A percentile compares a stretch with the other conserved stretches of the same genome.
phyloP scores from a whole-genome alignment of 331 rosid genomes.

The Spiraea crenata region DNA sequence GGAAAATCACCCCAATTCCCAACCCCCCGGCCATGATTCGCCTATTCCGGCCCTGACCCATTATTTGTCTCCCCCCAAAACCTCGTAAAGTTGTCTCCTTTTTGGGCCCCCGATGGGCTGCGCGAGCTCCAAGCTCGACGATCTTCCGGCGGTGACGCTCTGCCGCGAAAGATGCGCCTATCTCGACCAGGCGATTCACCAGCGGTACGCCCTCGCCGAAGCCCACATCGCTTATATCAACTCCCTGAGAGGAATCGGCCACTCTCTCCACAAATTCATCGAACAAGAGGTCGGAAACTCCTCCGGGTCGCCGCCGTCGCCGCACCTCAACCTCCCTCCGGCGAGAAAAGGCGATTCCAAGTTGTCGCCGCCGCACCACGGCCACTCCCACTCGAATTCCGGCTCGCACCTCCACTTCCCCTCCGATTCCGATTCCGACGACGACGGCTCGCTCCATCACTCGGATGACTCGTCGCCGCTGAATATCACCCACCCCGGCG shows the following conservation, averaged over 20 bases:
- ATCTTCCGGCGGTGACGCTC: slow-evolving; percentile 75
- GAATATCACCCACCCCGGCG: slow-evolving; percentile 28
- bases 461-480: slow-evolving; percentile 60
- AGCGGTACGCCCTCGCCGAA: slow-evolving; percentile 66
- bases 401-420: slow-evolving; percentile 38
- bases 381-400: slow-evolving; percentile 29
- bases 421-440: slow-evolving; percentile 54
- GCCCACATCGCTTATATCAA: slow-evolving; percentile 69
- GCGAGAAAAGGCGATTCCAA: slow-evolving; percentile 36
- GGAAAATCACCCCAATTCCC: neutral
- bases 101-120: slow-evolving; percentile 60
- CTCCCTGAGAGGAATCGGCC: slow-evolving; percentile 65
- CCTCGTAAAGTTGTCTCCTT: neutral
- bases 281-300: slow-evolving; percentile 35
- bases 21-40: slow-evolving; percentile 12
- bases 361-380: slow-evolving; percentile 18
- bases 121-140: slow-evolving; percentile 85
- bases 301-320: slow-evolving; percentile 35
- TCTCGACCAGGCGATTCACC: slow-evolving; percentile 81
- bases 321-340: slow-evolving; percentile 49
- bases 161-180: slow-evolving; percentile 69
- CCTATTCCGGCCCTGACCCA: slow-evolving; percentile 22
- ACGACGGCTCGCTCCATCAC: slow-evolving; percentile 39
- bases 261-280: slow-evolving; percentile 57
- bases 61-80: neutral